Percentiles rank a stretch among this genome's conserved stretches.
These are phyloP conservation scores for Fusarium aywerte DNA, from an alignment of 2,329 filamentous ascomycete species.

Conservation along the genomic window DNA sequence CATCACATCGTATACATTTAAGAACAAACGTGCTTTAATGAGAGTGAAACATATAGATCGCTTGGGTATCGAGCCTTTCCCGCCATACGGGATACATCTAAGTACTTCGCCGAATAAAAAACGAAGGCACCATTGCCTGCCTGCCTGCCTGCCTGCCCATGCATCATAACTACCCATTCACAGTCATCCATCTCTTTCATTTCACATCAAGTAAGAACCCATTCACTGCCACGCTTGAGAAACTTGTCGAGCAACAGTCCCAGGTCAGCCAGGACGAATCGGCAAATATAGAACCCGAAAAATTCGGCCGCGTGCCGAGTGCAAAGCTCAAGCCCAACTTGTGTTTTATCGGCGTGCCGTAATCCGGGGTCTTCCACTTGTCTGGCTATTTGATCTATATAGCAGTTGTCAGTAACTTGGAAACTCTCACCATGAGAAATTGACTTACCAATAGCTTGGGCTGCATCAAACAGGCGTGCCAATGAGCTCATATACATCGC, in stretches of 20 bases:
- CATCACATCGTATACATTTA: slow-evolving; percentile 1
- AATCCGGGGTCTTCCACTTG: slow-evolving; percentile 96
- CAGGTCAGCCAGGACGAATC: slow-evolving; percentile 91
- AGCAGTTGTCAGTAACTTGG: neutral
- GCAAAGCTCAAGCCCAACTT: slow-evolving; percentile 93
- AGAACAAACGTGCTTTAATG: slow-evolving; percentile 17
- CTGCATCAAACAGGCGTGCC: slow-evolving; percentile 91
- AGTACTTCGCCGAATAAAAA: slow-evolving; percentile 32
- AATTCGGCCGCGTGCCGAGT: slow-evolving; percentile 96
- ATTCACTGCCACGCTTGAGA: slow-evolving; percentile 95
- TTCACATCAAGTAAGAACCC: slow-evolving; percentile 68
- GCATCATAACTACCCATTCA: slow-evolving; percentile 20
- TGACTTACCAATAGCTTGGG: slow-evolving; percentile 85
- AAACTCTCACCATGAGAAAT: too few relatives aligned
- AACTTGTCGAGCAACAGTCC: slow-evolving; percentile 92
- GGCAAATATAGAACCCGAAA: slow-evolving; percentile 95
- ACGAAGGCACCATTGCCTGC: slow-evolving; percentile 34
- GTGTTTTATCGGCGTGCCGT: slow-evolving; percentile 89
- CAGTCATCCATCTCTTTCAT: slow-evolving; percentile 17
- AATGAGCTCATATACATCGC: slow-evolving; percentile 91
- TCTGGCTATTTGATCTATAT: slow-evolving; percentile 88
- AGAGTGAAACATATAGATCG: slow-evolving; percentile 43
- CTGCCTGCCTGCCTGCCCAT: slow-evolving; percentile 33
- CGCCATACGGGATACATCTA: slow-evolving; percentile 37
- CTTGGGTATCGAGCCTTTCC: slow-evolving; percentile 46